phyloP scores from a whole-genome alignment of 768 basidiomycete species.

The Mycena galericulata region DNA sequence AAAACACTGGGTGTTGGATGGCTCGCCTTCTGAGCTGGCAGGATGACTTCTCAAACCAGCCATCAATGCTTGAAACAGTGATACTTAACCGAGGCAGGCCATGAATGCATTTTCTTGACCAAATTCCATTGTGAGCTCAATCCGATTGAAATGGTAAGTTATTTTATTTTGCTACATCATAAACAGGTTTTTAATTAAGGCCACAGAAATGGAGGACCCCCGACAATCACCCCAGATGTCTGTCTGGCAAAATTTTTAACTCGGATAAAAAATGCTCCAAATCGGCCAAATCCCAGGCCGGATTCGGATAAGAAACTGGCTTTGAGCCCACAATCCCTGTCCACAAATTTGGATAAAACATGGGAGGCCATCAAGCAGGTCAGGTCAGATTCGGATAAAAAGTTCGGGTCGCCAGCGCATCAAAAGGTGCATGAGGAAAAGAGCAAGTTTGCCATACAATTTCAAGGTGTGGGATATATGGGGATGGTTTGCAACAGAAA shows the following conservation, averaged over 20 bases:
- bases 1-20: constrained; percentile 46
- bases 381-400: not conserved
- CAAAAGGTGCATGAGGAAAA: too few species aligned
- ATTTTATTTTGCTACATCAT: not conserved
- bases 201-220: not conserved
- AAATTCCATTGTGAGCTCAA: constrained; percentile 63
- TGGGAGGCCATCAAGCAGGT: not conserved
- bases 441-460: too few species aligned
- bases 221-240: too few species aligned
- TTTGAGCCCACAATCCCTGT: not conserved
- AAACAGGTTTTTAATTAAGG: not conserved
- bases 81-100: constrained; percentile 47
- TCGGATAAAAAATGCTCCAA: not conserved
- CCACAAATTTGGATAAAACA: not conserved
- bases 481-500: too few species aligned
- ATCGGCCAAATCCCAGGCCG: not conserved
- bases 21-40: constrained; percentile 51
- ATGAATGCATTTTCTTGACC: constrained; percentile 54
- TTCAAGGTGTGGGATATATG: too few species aligned
- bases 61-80: constrained; percentile 46
- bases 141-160: constrained; percentile 57
- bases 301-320: not conserved
- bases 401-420: too few species aligned
- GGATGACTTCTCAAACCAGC: constrained; percentile 53
- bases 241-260: not conserved